Percentiles rank a stretch among this genome's conserved stretches.
Evolutionary conservation across 192 early-diverging fungal genomes (phyloP).

Genomic region (Backusella westeae): DNA sequence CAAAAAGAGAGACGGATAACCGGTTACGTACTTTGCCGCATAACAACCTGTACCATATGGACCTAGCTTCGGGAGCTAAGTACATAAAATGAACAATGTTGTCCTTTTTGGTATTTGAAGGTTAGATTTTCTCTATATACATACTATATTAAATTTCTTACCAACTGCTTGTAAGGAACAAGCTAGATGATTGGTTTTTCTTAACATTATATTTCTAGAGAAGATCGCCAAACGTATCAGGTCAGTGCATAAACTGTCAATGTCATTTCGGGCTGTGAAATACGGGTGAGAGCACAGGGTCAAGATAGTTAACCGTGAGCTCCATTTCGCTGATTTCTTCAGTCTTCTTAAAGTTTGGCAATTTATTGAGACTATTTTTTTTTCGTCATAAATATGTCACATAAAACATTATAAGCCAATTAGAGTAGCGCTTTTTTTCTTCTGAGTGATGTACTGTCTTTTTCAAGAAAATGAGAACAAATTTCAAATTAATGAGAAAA

Average conservation of each 20-base stretch:
- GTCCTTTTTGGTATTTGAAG: slow-evolving; percentile 11
- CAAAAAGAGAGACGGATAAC: neutral
- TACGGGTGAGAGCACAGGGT: slow-evolving; percentile 3
- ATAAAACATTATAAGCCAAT: slow-evolving; percentile 13
- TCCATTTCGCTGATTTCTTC: slow-evolving; percentile 10
- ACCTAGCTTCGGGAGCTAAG: neutral
- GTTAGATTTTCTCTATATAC: slow-evolving; percentile 1
- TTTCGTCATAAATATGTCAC: neutral
- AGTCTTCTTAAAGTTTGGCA: neutral
- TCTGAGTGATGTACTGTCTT: no score
- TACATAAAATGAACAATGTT: slow-evolving; percentile 8
- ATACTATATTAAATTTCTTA: slow-evolving; percentile 7
- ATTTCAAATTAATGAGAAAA: no score
- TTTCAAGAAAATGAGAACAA: no score
- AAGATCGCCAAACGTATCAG: neutral
- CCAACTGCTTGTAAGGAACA: slow-evolving; percentile 14
- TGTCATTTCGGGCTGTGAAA: neutral
- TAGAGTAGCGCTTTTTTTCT: no score
- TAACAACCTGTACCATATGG: no score
- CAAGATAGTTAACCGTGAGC: neutral
- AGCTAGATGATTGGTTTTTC: neutral
- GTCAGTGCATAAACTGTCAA: neutral
- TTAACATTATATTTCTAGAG: neutral
- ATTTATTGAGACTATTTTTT: slow-evolving; percentile 3
- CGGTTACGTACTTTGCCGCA: neutral